Evolutionary conservation across 805 yeast species (phyloP), one percentile per base, ranked within the genome.

Genomic region (Cyberlindnera suaveolens): DNA sequence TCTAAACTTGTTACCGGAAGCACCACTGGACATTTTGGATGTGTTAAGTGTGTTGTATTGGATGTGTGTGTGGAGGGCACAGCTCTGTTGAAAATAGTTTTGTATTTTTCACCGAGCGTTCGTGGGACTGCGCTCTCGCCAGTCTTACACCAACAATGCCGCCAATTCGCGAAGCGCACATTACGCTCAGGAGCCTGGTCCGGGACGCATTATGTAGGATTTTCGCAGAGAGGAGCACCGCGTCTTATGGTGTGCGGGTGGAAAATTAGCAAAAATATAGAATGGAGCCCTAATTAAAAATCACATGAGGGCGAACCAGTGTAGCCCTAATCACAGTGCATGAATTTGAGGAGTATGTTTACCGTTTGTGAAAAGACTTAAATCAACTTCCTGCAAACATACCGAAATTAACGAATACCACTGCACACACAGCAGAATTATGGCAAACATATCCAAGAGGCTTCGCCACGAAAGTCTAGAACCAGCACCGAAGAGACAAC

Each of bases 1-100:
- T 79, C 97, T 89, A 88, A 85, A 93, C 82, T 91, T 91, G 85
- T 89, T 93, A 82, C 99, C 97, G 74, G 95, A 87, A 78, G 96
- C 93, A 81, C 95, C 95, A 72, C 85, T 80, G 68, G 89, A 82
- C 91, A 84, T 84, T 72, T 67, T 75, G 60, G 49, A 48, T 50
- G 51, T 39, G 48, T 43, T 47, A 36, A 49, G 36, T 41, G 41
- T 43, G 38, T 31, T 20, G 14, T 37, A 30, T 19, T 34, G 36
- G 26, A 16, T n/a, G 27, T 38, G 42, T 29, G 16, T 9, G 42
- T 38, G 33, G 40, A 44, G 44, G 43, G 44, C 42, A 31, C 27
- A 26, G 41, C 30, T 23, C 26, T 38, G 46, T 33, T 43, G 48
- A 46, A 49, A 48, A 43, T 36, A 47, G 42, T 44, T 49, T 46